These are phyloP conservation scores for Cutaneotrichosporon dermatis DNA, from an alignment of 1,284 basidiomycete genomes.

Conservation along the genomic window DNA sequence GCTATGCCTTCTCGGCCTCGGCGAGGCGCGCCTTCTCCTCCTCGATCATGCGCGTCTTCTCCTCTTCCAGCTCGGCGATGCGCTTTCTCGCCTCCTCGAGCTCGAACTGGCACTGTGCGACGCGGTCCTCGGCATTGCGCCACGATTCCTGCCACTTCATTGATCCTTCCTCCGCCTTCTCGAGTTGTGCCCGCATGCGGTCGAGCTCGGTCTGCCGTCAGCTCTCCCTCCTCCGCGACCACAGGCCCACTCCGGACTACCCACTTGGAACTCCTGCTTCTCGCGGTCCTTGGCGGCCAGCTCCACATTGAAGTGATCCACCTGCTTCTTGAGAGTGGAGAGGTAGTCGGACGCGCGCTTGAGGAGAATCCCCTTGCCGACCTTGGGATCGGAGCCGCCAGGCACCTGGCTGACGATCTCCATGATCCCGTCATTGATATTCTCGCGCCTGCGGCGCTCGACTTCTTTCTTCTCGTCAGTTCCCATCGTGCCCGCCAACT, in stretches of 20 bases:
- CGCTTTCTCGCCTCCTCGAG: slow-evolving; percentile 27
- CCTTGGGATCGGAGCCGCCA: slow-evolving; percentile 53
- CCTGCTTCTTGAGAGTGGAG: slow-evolving; percentile 22
- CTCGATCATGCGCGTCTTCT: too few relatives aligned
- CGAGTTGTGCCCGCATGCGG: slow-evolving; percentile 18
- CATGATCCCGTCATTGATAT: slow-evolving; percentile 94
- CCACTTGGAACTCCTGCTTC: slow-evolving; percentile 23
- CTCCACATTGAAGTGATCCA: slow-evolving; percentile 27
- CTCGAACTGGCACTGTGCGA: slow-evolving; percentile 36
- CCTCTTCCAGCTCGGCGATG: background rate
- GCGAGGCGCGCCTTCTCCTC: too few relatives aligned
- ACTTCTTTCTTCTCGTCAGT: slow-evolving; percentile 75
- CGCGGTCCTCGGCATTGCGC: slow-evolving; percentile 43
- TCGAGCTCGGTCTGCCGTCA: slow-evolving; percentile 23
- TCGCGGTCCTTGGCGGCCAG: slow-evolving; percentile 23
- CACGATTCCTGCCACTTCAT: slow-evolving; percentile 37
- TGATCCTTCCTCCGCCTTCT: slow-evolving; percentile 32
- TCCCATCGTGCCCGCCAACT: slow-evolving; percentile 11
- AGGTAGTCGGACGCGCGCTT: slow-evolving; percentile 36
- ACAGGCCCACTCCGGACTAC: too few relatives aligned
- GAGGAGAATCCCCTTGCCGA: slow-evolving; percentile 39
- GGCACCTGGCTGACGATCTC: slow-evolving; percentile 85
- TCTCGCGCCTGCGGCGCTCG: slow-evolving; percentile 83
- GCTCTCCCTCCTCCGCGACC: background rate
- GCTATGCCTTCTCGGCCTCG: too few relatives aligned